A percentile compares a stretch with the other conserved stretches of the same genome.
These are phyloP conservation scores for Bipolaris gigantea DNA, from an alignment of 2,329 filamentous ascomycete species.

Conservation along the genomic window DNA sequence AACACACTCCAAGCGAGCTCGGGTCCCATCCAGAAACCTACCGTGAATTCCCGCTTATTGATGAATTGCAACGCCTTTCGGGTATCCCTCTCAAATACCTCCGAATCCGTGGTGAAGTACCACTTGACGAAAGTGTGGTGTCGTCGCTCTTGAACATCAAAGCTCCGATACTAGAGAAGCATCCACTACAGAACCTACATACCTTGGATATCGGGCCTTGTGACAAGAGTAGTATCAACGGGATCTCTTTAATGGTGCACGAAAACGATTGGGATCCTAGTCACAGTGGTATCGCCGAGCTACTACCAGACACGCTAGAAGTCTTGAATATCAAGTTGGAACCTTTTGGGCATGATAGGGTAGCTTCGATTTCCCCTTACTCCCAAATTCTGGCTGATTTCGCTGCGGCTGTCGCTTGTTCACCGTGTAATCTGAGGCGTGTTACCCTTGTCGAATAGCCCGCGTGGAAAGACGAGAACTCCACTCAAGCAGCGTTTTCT, in stretches of 20 bases:
- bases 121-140: background rate
- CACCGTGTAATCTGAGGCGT: background rate
- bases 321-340: constrained; percentile 3
- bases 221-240: background rate
- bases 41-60: background rate
- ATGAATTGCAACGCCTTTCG: background rate
- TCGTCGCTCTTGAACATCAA: background rate
- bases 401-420: background rate
- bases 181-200: background rate
- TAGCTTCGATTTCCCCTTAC: too few species aligned
- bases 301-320: constrained; percentile 3
- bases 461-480: background rate
- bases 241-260: background rate
- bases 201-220: constrained; percentile 9
- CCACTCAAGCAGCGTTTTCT: background rate
- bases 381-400: background rate
- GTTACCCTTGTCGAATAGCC: constrained; percentile 10
- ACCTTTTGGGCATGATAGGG: too few species aligned
- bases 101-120: background rate
- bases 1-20: constrained; percentile 1
- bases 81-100: constrained; percentile 1
- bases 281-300: background rate
- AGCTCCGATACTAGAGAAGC: background rate
- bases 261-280: too few species aligned
- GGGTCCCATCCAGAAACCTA: background rate